Conservation (phyloP, 1,139 yeast genomes). For the Yamadazyma sp. region DNA sequence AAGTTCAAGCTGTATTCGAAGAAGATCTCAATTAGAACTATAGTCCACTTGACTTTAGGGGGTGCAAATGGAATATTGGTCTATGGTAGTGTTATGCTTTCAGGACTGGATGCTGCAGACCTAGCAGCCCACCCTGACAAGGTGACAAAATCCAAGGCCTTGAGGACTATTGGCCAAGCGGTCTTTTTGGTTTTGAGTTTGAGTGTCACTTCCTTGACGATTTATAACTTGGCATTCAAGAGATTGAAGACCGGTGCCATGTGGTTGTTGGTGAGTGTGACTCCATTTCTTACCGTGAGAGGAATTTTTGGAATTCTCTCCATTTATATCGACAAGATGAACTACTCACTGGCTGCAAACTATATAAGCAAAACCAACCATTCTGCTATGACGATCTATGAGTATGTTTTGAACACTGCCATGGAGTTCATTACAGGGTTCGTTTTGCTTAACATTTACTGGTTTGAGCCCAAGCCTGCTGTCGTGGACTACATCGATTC, state of each 20-base stretch:
- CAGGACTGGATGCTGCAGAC: slow-evolving; percentile 17
- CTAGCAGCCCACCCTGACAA: slow-evolving; percentile 9
- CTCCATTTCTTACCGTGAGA: slow-evolving; percentile 9
- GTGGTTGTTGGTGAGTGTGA: slow-evolving; percentile 15
- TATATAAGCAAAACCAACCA: slow-evolving; percentile 22
- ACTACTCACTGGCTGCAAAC: slow-evolving; percentile 23
- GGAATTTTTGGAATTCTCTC: slow-evolving; percentile 11
- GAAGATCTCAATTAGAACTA: slow-evolving; percentile 3
- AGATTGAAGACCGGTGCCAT: slow-evolving; percentile 17
- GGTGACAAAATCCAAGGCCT: slow-evolving; percentile 23
- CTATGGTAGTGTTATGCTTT: slow-evolving; percentile 32
- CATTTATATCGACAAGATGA: slow-evolving; percentile 7
- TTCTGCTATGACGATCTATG: slow-evolving; percentile 26
- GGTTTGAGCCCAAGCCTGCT: too few species aligned
- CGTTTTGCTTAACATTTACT: not conserved
- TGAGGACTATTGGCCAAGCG: slow-evolving; percentile 35
- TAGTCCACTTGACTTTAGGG: slow-evolving; percentile 27
- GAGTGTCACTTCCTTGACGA: slow-evolving; percentile 19
- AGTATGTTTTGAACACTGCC: slow-evolving; percentile 35
- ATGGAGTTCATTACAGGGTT: slow-evolving; percentile 34
- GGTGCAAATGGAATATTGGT: slow-evolving; percentile 36
- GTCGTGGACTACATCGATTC: too few species aligned
- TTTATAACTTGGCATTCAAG: slow-evolving; percentile 19
- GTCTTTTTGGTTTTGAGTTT: slow-evolving; percentile 27
- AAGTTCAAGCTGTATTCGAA: not conserved